Percentiles rank a stretch among this genome's conserved stretches.
These are phyloP conservation scores for Echium plantagineum DNA, from an alignment of 257 asterid genomes.

Conservation along the genomic window DNA sequence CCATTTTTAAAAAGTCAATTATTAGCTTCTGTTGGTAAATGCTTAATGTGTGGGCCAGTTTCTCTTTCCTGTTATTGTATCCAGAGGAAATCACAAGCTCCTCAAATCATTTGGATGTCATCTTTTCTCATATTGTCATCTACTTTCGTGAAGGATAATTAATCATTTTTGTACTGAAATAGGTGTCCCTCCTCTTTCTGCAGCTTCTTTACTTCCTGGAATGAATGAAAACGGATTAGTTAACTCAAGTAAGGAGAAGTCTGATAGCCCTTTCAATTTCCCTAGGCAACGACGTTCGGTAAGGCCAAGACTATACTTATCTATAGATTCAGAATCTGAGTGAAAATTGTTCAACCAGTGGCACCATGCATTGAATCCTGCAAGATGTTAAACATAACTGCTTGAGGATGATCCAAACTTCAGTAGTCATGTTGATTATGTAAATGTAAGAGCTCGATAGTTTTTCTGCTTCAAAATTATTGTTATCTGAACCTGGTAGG, in stretches of 20 bases:
- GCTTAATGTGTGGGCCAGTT: not conserved
- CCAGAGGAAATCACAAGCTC: not conserved
- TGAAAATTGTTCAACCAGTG: slow-evolving; percentile 18
- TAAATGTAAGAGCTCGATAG: not conserved
- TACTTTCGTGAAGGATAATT: not conserved
- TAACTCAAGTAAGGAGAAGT: slow-evolving; percentile 59
- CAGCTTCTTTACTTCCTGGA: slow-evolving; percentile 62
- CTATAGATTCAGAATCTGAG: slow-evolving; percentile 84
- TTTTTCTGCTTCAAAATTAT: not conserved
- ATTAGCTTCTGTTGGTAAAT: not conserved
- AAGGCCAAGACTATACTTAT: slow-evolving; percentile 64
- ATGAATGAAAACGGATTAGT: slow-evolving; percentile 40
- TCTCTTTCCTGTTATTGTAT: not conserved
- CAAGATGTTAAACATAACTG: not conserved
- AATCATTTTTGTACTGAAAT: slow-evolving; percentile 5
- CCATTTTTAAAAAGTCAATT: not conserved
- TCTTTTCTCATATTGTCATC: not conserved
- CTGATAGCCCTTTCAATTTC: slow-evolving; percentile 67
- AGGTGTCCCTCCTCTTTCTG: slow-evolving; percentile 16
- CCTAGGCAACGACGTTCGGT: slow-evolving; percentile 94
- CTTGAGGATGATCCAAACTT: not conserved
- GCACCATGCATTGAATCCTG: not conserved
- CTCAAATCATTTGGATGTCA: no score
- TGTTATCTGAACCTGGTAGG: not conserved
- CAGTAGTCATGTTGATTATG: not conserved